Conservation (phyloP, 257 asterid genomes). For the Scutellaria baicalensis region DNA sequence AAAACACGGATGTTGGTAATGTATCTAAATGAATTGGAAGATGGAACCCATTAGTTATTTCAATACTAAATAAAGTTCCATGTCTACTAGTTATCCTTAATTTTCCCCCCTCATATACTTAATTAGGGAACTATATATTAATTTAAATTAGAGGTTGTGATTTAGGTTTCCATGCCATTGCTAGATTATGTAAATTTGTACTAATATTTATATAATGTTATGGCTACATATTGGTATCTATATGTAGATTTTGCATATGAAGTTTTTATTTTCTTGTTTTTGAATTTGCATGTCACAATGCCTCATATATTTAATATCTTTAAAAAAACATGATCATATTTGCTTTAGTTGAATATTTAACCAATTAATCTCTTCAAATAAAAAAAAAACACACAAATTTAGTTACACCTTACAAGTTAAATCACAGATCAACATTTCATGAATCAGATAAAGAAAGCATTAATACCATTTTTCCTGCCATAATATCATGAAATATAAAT, state of each 20-base stretch:
- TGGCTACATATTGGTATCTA: neutral
- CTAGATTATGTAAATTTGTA: constrained; percentile 3
- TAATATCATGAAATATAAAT: too few species aligned
- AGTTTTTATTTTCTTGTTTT: too few species aligned
- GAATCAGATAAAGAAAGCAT: too few species aligned
- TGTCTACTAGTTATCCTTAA: neutral
- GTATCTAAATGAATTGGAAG: neutral
- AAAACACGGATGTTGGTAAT: neutral
- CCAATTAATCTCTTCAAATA: too few species aligned
- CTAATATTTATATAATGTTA: neutral
- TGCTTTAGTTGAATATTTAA: too few species aligned
- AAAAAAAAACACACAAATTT: too few species aligned
- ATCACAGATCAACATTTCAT: too few species aligned
- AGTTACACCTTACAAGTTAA: too few species aligned
- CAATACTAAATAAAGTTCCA: neutral
- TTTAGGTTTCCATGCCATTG: neutral
- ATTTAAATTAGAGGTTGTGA: neutral
- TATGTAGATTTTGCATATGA: neutral
- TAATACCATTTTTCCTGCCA: too few species aligned
- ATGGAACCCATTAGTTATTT: neutral
- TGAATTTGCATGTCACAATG: too few species aligned
- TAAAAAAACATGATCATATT: too few species aligned
- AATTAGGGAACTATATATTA: neutral
- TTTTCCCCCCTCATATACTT: neutral
- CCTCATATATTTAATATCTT: too few species aligned